These are phyloP conservation scores for Yamadazyma jaroonii DNA, from an alignment of 1,139 yeast species.

Conservation along the genomic window DNA sequence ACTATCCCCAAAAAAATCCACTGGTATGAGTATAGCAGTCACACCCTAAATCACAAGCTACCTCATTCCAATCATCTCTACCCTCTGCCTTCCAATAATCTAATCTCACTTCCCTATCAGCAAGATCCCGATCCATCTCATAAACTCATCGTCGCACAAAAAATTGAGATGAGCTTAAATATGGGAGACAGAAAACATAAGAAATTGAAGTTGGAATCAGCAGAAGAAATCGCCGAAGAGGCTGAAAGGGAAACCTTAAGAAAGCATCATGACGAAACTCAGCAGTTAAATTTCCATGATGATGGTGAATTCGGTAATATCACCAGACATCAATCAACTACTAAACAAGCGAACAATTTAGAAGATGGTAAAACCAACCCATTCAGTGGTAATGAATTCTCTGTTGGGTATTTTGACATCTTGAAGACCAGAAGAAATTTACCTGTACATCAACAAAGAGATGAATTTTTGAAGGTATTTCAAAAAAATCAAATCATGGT, in stretches of 20 bases:
- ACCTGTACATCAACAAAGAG: conserved; percentile 93
- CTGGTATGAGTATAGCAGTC: no score
- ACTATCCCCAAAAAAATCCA: no score
- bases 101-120: no score
- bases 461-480: conserved; percentile 78
- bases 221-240: conserved; percentile 10
- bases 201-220: conserved; percentile 15
- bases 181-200: conserved; percentile 9
- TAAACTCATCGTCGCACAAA: no score
- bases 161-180: conserved; percentile 1
- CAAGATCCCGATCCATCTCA: no score
- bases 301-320: conserved; percentile 57
- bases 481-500: conserved; percentile 94
- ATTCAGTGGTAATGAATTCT: conserved; percentile 65
- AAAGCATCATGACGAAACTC: conserved; percentile 2
- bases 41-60: no score
- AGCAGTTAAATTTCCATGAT: conserved; percentile 26
- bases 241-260: conserved; percentile 5
- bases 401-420: conserved; percentile 71
- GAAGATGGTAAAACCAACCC: conserved; percentile 72
- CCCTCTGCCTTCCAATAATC: no score
- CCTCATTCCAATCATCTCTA: no score
- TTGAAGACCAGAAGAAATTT: conserved; percentile 75
- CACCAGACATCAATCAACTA: conserved; percentile 67
- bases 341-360: conserved; percentile 60